Evolutionary conservation across 768 basidiomycete species (phyloP), one percentile per base, ranked within the genome.

Genomic region (Holtermanniella nyarrowii): DNA sequence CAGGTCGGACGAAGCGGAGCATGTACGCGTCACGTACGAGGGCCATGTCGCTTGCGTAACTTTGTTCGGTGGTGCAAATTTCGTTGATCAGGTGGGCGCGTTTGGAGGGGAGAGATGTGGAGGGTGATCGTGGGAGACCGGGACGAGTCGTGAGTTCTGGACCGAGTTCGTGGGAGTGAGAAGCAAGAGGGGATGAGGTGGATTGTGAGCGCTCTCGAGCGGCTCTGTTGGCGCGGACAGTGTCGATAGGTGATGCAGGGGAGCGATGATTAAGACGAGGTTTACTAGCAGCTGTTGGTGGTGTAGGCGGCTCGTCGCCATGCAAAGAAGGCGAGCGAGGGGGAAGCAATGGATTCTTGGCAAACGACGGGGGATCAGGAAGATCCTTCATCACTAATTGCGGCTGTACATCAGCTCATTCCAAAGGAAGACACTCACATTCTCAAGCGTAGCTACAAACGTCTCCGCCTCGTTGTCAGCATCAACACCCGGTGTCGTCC

Each of bases 31-130:
- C 70, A 4, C 72, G 58, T 16, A 73, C 54, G 23, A 72, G 54
- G 5, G 64, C 64, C 5, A 73, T 58, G 49, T 73, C 72, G 18
- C 55, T 57, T 1, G 72, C 70, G 55, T 71, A 73, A 5, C 62
- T 56, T 21, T 70, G 61, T 48, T 73, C 72, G 20, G 69, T 71
- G 10, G 58, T 52, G 13, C 59, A 60, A 26, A 73, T 72, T 54
- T 73, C 72, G 37, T 68, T 59, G 21, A 73, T 61, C 18, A 73
- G 62, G 40, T 73, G 64, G 18, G 63, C 53, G 4, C 72, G 65
- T 47, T 70, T 73, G 0, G 68, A 62, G 48, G 56, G 50, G 2
- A 52, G 5, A 37, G 53, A 51, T 52, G 56, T 50, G 1, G 58
- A 59, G 10, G 58, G 58, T 5, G 58, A 59, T 53, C 46, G 44